Conservation (phyloP, 2,329 filamentous ascomycete genomes). For the Teratosphaeria destructans region DNA sequence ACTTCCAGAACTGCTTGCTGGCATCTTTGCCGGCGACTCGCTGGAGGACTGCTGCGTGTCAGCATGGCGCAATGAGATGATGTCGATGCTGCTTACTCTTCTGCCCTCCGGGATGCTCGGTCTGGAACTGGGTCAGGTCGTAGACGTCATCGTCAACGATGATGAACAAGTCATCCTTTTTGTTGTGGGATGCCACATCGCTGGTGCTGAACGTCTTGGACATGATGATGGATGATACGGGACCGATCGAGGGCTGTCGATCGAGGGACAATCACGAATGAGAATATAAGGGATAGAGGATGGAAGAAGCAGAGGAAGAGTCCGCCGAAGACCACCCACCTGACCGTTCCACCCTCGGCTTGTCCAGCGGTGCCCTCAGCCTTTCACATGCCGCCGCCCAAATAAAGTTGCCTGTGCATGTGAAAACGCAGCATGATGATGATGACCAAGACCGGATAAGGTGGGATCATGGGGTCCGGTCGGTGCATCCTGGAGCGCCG, state of each 20-base stretch:
- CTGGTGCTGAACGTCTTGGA: constrained; percentile 72
- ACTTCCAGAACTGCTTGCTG: constrained; percentile 57
- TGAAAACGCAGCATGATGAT: background rate
- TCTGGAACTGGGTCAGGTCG: constrained; percentile 63
- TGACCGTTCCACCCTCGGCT: background rate
- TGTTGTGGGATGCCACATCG: constrained; percentile 90
- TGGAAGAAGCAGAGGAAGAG: background rate
- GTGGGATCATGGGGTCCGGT: background rate
- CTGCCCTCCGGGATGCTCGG: constrained; percentile 47
- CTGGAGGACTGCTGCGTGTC: constrained; percentile 43
- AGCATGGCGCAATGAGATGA: background rate
- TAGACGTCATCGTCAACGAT: constrained; percentile 93
- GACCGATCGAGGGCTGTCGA: background rate
- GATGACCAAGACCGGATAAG: background rate
- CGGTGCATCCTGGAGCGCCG: background rate
- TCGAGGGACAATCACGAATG: background rate
- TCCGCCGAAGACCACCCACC: background rate
- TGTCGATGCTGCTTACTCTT: constrained; percentile 42
- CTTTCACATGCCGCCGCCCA: background rate
- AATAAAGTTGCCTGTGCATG: background rate
- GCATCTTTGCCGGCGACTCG: constrained; percentile 57
- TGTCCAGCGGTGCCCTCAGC: background rate
- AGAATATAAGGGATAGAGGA: background rate
- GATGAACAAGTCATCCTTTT: constrained; percentile 74
- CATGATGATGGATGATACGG: constrained; percentile 47